Evolutionary conservation across 805 yeast genomes (phyloP).

Genomic region (Metschnikowia lachancei): DNA sequence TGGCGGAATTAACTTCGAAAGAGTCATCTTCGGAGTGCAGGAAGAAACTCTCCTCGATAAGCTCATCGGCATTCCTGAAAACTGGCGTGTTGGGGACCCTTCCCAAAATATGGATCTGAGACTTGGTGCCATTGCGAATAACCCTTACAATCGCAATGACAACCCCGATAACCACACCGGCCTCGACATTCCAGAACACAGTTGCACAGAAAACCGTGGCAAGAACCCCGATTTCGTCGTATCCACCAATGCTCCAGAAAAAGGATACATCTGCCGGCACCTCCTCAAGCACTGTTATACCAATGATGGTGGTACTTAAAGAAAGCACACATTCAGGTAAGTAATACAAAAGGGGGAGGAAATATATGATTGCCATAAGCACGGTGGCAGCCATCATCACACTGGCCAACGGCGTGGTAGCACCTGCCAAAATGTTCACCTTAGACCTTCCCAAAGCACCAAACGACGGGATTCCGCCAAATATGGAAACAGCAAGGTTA

Average conservation of each 20-base stretch:
- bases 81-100: conserved; percentile 45
- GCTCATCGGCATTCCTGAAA: conserved; percentile 71
- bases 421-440: conserved; percentile 44
- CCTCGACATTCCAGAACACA: conserved; percentile 38
- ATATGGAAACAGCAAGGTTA: conserved; percentile 27
- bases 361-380: conserved; percentile 24
- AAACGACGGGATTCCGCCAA: conserved; percentile 36
- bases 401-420: conserved; percentile 39
- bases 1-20: background rate
- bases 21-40: conserved; percentile 30
- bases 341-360: conserved; percentile 27
- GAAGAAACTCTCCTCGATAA: conserved; percentile 38
- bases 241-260: conserved; percentile 24
- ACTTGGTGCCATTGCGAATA: conserved; percentile 40
- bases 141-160: conserved; percentile 34
- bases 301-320: conserved; percentile 35
- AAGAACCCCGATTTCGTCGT: conserved; percentile 25
- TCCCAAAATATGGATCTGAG: conserved; percentile 46
- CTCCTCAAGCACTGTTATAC: conserved; percentile 51
- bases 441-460: conserved; percentile 40
- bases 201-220: conserved; percentile 26
- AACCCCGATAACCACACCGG: conserved; percentile 38
- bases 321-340: conserved; percentile 35
- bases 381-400: conserved; percentile 33
- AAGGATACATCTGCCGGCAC: conserved; percentile 47